These are phyloP conservation scores for Exophiala lecanii-corni DNA, from an alignment of 2,329 filamentous ascomycete genomes.

Conservation along the genomic window DNA sequence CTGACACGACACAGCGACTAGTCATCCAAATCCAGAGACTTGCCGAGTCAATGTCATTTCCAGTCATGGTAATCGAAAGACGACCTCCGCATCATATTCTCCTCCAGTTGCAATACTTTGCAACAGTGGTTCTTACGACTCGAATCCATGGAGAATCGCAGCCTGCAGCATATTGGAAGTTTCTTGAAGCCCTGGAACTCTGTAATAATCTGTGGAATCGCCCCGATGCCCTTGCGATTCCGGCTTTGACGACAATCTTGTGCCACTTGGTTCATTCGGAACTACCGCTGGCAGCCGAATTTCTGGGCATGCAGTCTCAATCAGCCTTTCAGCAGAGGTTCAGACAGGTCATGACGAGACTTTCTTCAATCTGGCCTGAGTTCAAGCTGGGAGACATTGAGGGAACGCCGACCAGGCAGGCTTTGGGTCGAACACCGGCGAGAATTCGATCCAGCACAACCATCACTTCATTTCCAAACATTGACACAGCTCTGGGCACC, in stretches of 20 bases:
- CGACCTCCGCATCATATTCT: slow-evolving; percentile 21
- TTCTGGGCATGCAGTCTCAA: background rate
- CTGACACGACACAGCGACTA: background rate
- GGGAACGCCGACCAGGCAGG: background rate
- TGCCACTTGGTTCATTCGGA: slow-evolving; percentile 1
- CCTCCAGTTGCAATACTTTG: slow-evolving; percentile 14
- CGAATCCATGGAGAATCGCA: background rate
- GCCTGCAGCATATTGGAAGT: background rate
- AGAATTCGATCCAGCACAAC: background rate
- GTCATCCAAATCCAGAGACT: slow-evolving; percentile 3
- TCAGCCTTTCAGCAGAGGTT: slow-evolving; percentile 1
- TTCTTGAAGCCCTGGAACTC: slow-evolving; percentile 8
- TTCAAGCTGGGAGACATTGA: background rate
- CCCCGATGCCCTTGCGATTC: slow-evolving; percentile 10
- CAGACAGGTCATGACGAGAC: slow-evolving; percentile 1
- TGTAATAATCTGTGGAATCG: slow-evolving; percentile 14
- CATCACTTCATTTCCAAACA: background rate
- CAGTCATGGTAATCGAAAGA: slow-evolving; percentile 4
- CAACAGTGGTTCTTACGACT: slow-evolving; percentile 1
- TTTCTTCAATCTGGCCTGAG: slow-evolving; percentile 10
- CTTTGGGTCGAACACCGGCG: background rate
- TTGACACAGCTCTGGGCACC: background rate
- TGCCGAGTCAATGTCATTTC: slow-evolving; percentile 11
- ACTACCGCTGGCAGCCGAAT: background rate
- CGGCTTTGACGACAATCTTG: slow-evolving; percentile 11